A percentile compares a stretch with the other conserved stretches of the same genome.
These are phyloP conservation scores for Fusarium fujikuroi DNA, from an alignment of 2,329 filamentous ascomycete species.

Conservation along the genomic window DNA sequence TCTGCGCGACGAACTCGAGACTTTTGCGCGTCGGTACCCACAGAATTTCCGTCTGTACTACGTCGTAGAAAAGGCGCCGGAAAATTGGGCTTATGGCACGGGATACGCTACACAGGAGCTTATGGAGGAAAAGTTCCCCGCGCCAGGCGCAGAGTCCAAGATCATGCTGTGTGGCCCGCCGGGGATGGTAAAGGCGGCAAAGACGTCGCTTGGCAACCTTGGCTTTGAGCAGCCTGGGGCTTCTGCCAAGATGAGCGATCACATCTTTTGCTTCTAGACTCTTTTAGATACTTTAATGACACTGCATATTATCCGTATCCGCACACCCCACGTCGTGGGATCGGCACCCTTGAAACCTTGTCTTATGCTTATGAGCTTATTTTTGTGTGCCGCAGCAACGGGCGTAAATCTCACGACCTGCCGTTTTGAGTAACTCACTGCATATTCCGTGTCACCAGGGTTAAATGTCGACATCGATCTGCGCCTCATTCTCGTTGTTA, in stretches of 20 bases:
- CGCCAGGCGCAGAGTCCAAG: constrained; percentile 58
- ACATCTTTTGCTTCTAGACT: constrained; percentile 64
- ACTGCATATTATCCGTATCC: not conserved
- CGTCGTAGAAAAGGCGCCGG: constrained; percentile 60
- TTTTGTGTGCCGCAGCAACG: constrained; percentile 20
- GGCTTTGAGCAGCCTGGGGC: constrained; percentile 63
- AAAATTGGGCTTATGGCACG: constrained; percentile 58
- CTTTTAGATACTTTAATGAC: too few relatives aligned
- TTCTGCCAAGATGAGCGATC: constrained; percentile 63
- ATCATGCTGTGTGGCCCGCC: constrained; percentile 70
- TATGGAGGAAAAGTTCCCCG: constrained; percentile 60
- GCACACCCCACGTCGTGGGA: not conserved
- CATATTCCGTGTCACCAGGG: constrained; percentile 6
- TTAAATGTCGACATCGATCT: constrained; percentile 31
- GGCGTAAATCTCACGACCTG: constrained; percentile 19
- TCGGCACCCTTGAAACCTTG: constrained; percentile 15
- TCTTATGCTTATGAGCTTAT: constrained; percentile 34
- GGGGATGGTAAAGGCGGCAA: constrained; percentile 67
- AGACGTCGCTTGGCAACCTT: constrained; percentile 59
- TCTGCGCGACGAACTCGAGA: constrained; percentile 65
- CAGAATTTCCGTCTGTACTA: constrained; percentile 67
- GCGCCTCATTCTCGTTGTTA: not conserved
- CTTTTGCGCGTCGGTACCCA: constrained; percentile 61
- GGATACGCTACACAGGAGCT: constrained; percentile 64
- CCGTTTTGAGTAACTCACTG: constrained; percentile 20